Evolutionary conservation across 805 yeast species (phyloP), one percentile per base, ranked within the genome.

Genomic region (Torulaspora gathmanii): DNA sequence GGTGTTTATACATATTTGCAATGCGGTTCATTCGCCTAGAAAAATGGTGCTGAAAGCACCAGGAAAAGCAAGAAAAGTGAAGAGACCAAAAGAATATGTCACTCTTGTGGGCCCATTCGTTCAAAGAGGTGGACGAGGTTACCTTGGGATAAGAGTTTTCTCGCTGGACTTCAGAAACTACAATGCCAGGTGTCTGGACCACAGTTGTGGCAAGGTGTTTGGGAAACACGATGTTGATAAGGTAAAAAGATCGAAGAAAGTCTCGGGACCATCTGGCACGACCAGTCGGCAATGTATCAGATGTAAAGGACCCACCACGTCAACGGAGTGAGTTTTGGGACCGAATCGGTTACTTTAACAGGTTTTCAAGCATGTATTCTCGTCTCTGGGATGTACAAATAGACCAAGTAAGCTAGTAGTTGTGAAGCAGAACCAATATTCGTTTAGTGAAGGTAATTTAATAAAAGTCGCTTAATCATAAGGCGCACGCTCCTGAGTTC

Each of bases 91-190:
- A 6, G 33, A 30, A 15, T 30, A 3, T 30, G 42, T 23, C 22
- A 39, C 23, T 39, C 37, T 19, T 39, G 36, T 10, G 42, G 42
- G 13, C 36, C 37, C 2, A 22, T 26, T 4, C 10, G 5, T 16
- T 39, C 42, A 9, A 39, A 39, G 8, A 11, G 42, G 25, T 39
- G 42, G 42, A 22, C 27, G 13, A n/a, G 16, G n/a, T 34, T 39
- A 31, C 42, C 42, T 7, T 39, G 42, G 42, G 36, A 39, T 11
- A 30, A 23, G 31, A 39, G 16, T 2, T 17, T 13, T 8, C 17
- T 28, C n/a, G 37, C 30, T 22, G 37, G 31, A 31, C n/a, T 26
- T 37, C 27, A 17, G 19, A 16, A 37, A 16, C 7, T 17, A 22
- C 26, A 13, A 13, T 10, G 41, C 23, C 20, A 30, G 41, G 12